A percentile compares a stretch with the other conserved stretches of the same genome.
Evolutionary conservation across 2,329 filamentous ascomycete species (phyloP).

Genomic region (Exophiala aquamarina): DNA sequence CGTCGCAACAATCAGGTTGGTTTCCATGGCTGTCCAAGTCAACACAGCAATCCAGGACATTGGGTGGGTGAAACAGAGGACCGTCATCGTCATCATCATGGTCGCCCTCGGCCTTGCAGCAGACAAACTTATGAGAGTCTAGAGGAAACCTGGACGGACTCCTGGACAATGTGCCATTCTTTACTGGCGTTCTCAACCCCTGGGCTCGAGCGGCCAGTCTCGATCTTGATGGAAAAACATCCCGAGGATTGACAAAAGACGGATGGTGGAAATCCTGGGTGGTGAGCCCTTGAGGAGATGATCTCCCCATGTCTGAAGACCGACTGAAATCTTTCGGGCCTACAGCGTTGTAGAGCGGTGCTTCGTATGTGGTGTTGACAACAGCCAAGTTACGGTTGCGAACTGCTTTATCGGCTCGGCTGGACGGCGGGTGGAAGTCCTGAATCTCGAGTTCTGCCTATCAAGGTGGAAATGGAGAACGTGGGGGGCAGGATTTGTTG

Average conservation of each 20-base stretch:
- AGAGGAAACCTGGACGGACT: conserved; percentile 13
- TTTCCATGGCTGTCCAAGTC: conserved; percentile 5
- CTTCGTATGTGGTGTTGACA: no score
- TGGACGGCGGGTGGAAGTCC: no score
- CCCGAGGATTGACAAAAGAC: conserved; percentile 22
- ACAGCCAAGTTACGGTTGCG: no score
- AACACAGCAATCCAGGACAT: conserved; percentile 13
- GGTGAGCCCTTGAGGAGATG: conserved; percentile 21
- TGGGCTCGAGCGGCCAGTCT: conserved; percentile 17
- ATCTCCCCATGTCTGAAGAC: conserved; percentile 21
- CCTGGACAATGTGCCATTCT: conserved; percentile 9
- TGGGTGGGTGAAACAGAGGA: conserved; percentile 5
- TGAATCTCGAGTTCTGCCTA: no score
- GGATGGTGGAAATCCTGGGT: conserved; percentile 25
- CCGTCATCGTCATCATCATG: conserved; percentile 11
- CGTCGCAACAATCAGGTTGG: conserved; percentile 7
- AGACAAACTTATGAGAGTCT: conserved; percentile 16
- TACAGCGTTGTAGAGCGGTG: no score
- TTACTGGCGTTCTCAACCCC: conserved; percentile 12
- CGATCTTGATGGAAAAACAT: conserved; percentile 20
- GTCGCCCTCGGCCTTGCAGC: conserved; percentile 4
- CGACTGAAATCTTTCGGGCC: no score
- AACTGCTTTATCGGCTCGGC: no score
- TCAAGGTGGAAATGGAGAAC: no score
- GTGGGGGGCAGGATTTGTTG: no score